These are phyloP conservation scores for Daldinia decipiens DNA, from an alignment of 495 filamentous ascomycete species.

Conservation along the genomic window DNA sequence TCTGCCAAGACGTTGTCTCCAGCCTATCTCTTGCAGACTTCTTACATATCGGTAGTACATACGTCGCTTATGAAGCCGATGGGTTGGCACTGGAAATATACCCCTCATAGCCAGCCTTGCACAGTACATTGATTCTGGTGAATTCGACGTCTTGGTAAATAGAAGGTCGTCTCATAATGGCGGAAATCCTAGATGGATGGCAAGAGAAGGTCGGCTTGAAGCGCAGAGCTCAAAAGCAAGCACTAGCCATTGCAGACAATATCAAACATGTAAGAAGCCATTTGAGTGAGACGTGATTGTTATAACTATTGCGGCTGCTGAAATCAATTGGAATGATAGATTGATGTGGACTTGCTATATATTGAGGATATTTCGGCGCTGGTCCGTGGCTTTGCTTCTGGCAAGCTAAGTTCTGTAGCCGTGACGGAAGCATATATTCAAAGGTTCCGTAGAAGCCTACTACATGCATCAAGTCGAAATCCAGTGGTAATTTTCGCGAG, in stretches of 20 bases:
- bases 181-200: constrained; percentile 21
- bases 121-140: background rate
- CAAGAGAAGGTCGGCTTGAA: constrained; percentile 36
- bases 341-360: constrained; percentile 52
- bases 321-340: constrained; percentile 21
- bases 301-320: constrained; percentile 15
- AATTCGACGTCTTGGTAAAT: background rate
- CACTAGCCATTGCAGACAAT: constrained; percentile 24
- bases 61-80: background rate
- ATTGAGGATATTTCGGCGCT: constrained; percentile 54
- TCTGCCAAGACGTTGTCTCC: background rate
- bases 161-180: constrained; percentile 22
- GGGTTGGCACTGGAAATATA: background rate
- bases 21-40: background rate
- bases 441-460: constrained; percentile 51
- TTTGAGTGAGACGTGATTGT: background rate
- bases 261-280: constrained; percentile 18
- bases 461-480: background rate
- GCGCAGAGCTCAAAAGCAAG: constrained; percentile 29
- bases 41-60: background rate
- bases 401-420: constrained; percentile 56
- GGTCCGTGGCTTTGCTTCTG: constrained; percentile 48
- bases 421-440: constrained; percentile 60
- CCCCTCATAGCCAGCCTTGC: background rate
- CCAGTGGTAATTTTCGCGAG: background rate